Evolutionary conservation across 306 rosid genomes (phyloP), one percentile per base, ranked within the genome.

Genomic region (Lathyrus tuberosus): DNA sequence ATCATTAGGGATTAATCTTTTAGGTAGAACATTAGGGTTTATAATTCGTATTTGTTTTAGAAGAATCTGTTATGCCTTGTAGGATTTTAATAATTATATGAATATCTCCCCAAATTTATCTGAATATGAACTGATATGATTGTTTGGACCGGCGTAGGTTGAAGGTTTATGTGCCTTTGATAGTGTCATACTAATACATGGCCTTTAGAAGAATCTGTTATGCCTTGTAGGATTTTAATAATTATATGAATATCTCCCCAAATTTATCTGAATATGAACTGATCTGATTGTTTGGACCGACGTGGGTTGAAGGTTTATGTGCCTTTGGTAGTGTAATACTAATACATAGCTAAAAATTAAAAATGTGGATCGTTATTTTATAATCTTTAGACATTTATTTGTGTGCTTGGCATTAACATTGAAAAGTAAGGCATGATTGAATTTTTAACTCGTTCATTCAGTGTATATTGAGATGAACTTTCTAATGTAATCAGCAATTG

Each of bases 401-500:
- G 62, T 33, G 46, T 58, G 71, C 71, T 60, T 71, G 72, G 10
- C 51, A 12, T 66, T 30, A n/a, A 5, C 31, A 20, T 52, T 52
- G 28, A 66, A 56, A 33, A n/a, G 40, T 28, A 69, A 28, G 44
- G 52, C 44, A 3, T 52, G 7, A 9, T 42, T 58, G 51, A 58
- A 8, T 61, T 59, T 53, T 58, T 37, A 41, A 28, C 59, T 58
- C 22, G 52, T 51, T 62, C 65, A 16, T 4, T 41, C 10, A 52
- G 46, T 47, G 30, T 62, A 65, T 53, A 38, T 26, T 56, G 37
- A 37, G 47, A 33, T 48, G 40, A 65, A 72, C 47, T 38, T 61
- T 58, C 74, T 66, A 43, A 46, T 49, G 48, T 37, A 62, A 52
- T 62, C 58, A 65, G 40, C 57, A 24, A 33, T 70, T 64, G 62